A percentile compares a stretch with the other conserved stretches of the same genome.
Evolutionary conservation across 805 yeast species (phyloP).

Genomic region (Cyberlindnera veronae): DNA sequence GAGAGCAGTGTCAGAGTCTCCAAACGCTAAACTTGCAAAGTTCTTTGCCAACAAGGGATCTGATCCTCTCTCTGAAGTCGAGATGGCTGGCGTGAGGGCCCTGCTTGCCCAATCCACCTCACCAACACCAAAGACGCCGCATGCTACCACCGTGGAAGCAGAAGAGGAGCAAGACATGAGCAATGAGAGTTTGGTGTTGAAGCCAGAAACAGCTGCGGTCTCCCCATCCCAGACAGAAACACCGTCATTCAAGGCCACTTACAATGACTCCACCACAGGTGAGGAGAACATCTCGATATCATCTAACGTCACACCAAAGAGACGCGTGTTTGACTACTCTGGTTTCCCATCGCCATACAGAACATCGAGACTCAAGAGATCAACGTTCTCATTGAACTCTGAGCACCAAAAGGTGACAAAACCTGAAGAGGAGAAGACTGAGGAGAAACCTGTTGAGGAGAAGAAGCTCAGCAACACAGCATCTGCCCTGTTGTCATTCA

Average conservation of each 20-base stretch:
- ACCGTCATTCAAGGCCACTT: constrained; percentile 36
- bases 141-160: constrained; percentile 3
- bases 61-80: constrained; percentile 66
- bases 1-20: constrained; percentile 28
- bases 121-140: constrained; percentile 14
- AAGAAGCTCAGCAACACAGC: constrained; percentile 45
- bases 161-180: constrained; percentile 7
- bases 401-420: constrained; percentile 8
- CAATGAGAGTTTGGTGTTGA: constrained; percentile 13
- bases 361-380: constrained; percentile 28
- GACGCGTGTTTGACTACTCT: constrained; percentile 35
- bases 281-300: constrained; percentile 14
- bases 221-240: constrained; percentile 13
- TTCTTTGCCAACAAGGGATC: constrained; percentile 77
- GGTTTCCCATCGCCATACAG: constrained; percentile 38
- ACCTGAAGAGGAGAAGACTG: constrained; percentile 1
- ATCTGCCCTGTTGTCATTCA: constrained; percentile 42
- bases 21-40: constrained; percentile 60
- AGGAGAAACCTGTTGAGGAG: constrained; percentile 7
- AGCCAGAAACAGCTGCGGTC: constrained; percentile 3
- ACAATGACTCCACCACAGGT: constrained; percentile 15
- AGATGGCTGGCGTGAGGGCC: constrained; percentile 77
- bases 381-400: constrained; percentile 9
- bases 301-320: constrained; percentile 24
- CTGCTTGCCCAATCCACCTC: constrained; percentile 43